phyloP scores from a whole-genome alignment of 495 filamentous ascomycete species.

The Trichocladium antarcticum region DNA sequence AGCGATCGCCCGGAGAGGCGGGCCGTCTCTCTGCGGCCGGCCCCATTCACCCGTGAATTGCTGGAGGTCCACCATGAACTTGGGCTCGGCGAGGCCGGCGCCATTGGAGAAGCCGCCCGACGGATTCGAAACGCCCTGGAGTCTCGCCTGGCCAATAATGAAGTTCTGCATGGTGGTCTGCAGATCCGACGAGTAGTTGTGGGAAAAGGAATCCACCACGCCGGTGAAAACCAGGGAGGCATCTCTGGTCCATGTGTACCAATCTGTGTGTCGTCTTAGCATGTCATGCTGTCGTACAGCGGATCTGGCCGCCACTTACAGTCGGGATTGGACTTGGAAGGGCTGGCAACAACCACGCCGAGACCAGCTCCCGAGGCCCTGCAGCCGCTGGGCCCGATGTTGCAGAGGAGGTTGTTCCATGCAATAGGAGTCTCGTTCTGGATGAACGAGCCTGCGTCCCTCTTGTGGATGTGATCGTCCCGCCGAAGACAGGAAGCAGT shows the following conservation, averaged over 20 bases:
- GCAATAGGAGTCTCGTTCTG: constrained; percentile 43
- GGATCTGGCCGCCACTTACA: constrained; percentile 36
- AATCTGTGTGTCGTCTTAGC: constrained; percentile 29
- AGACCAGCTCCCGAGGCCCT: constrained; percentile 35
- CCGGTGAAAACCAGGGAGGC: constrained; percentile 52
- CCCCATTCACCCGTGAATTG: constrained; percentile 56
- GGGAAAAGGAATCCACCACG: constrained; percentile 47
- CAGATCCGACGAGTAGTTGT: constrained; percentile 41
- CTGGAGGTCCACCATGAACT: constrained; percentile 50
- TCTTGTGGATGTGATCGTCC: constrained; percentile 32
- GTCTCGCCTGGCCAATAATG: constrained; percentile 46
- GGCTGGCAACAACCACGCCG: constrained; percentile 53
- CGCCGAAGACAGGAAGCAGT: constrained; percentile 20
- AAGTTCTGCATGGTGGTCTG: constrained; percentile 48
- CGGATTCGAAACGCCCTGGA: constrained; percentile 51
- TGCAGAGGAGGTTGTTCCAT: constrained; percentile 42
- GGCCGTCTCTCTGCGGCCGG: constrained; percentile 61
- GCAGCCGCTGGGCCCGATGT: constrained; percentile 48
- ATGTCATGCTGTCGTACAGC: not conserved
- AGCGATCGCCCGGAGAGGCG: constrained; percentile 56
- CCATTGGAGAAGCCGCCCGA: constrained; percentile 42
- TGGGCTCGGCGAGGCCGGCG: constrained; percentile 49
- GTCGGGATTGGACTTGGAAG: constrained; percentile 46
- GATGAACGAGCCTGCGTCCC: constrained; percentile 46
- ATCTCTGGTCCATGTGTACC: constrained; percentile 64